These are phyloP conservation scores for Mycothermus thermophilus DNA, from an alignment of 495 filamentous ascomycete genomes.

Conservation along the genomic window DNA sequence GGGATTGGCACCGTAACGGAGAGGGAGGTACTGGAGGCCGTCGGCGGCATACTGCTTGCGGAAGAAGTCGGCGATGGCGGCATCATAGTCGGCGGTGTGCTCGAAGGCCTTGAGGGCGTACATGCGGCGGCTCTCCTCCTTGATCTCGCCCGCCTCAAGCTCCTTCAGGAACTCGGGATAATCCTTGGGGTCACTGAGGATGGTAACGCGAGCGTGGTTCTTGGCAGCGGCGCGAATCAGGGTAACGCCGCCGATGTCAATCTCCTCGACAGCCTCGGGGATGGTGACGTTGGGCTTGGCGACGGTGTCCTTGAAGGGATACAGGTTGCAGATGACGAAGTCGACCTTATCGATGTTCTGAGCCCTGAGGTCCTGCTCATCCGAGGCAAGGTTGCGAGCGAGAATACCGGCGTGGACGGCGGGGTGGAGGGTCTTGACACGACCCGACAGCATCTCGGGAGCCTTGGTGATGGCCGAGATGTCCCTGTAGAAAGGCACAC, in stretches of 20 bases:
- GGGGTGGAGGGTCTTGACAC: slow-evolving; percentile 95
- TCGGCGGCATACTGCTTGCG: slow-evolving; percentile 86
- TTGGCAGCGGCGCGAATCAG: slow-evolving; percentile 93
- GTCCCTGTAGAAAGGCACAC: slow-evolving; percentile 44
- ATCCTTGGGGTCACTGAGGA: slow-evolving; percentile 83
- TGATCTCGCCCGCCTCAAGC: slow-evolving; percentile 73
- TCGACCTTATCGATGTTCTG: slow-evolving; percentile 97
- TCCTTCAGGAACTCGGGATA: slow-evolving; percentile 90
- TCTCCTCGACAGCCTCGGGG: slow-evolving; percentile 91
- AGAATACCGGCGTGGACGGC: slow-evolving; percentile 89
- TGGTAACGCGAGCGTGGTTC: slow-evolving; percentile 89
- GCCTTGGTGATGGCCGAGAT: slow-evolving; percentile 94
- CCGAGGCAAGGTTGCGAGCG: slow-evolving; percentile 77
- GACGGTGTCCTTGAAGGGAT: slow-evolving; percentile 95
- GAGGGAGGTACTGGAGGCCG: slow-evolving; percentile 64
- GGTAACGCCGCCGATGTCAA: slow-evolving; percentile 95
- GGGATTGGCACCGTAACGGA: slow-evolving; percentile 92
- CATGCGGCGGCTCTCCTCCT: slow-evolving; percentile 62
- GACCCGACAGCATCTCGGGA: slow-evolving; percentile 92
- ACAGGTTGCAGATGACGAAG: slow-evolving; percentile 96
- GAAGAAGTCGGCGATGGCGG: slow-evolving; percentile 91
- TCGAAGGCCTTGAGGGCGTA: slow-evolving; percentile 96
- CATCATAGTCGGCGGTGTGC: slow-evolving; percentile 96
- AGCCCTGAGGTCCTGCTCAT: slow-evolving; percentile 91
- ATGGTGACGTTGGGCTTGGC: slow-evolving; percentile 94